Evolutionary conservation across 345 rosid genomes (phyloP).

Genomic region (Cardamine resedifolia): DNA sequence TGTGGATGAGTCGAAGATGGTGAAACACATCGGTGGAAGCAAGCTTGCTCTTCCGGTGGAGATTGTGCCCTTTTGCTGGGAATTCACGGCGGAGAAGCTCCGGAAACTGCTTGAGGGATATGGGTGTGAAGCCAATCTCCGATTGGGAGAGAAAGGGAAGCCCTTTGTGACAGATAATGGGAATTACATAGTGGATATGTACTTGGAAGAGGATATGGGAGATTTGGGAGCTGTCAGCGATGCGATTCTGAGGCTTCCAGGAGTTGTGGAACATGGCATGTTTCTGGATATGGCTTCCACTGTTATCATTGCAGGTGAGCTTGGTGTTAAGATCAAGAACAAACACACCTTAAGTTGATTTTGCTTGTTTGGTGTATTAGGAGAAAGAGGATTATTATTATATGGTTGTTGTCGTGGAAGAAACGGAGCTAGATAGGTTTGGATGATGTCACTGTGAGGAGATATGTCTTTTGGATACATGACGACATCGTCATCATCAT

Average conservation of each 20-base stretch:
- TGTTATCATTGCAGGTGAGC: slow-evolving; percentile 86
- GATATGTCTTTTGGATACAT: not conserved
- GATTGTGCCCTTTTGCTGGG: slow-evolving; percentile 84
- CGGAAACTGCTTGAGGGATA: slow-evolving; percentile 50
- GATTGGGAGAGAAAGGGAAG: slow-evolving; percentile 29
- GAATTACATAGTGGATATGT: slow-evolving; percentile 80
- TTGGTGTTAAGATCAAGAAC: slow-evolving; percentile 63
- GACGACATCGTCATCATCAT: not conserved
- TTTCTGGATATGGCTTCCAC: slow-evolving; percentile 93
- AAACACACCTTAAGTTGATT: slow-evolving; percentile 28
- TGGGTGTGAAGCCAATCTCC: slow-evolving; percentile 60
- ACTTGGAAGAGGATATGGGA: slow-evolving; percentile 67
- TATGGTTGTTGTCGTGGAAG: not conserved
- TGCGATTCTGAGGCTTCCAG: slow-evolving; percentile 71
- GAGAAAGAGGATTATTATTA: not conserved
- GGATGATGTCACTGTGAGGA: slow-evolving; percentile 23
- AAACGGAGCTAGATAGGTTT: not conserved
- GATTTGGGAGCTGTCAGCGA: slow-evolving; percentile 72
- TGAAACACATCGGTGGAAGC: slow-evolving; percentile 64
- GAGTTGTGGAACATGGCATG: slow-evolving; percentile 96
- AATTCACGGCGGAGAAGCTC: slow-evolving; percentile 59
- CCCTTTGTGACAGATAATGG: slow-evolving; percentile 83
- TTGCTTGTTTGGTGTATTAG: not conserved
- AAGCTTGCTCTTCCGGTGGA: slow-evolving; percentile 86
- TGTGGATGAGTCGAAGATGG: slow-evolving; percentile 71